Base-by-base conservation (phyloP, 805 yeast species). In the Wickerhamiella nectarea region DNA sequence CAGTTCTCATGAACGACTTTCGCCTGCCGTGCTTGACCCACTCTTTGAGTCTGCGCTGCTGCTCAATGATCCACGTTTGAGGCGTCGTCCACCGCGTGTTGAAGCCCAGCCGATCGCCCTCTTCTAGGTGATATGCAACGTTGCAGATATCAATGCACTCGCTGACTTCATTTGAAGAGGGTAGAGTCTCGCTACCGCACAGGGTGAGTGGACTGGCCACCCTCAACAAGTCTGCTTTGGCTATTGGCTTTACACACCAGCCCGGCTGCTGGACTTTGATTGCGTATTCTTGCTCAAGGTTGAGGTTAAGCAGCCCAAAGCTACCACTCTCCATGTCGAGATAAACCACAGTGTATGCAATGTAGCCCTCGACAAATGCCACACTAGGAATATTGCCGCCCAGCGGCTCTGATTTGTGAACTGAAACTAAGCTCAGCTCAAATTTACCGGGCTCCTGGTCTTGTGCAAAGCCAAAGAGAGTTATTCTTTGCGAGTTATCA, bases 321-420 rank as follows among this genome's bases (percentile, higher is more conserved):
- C 36, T 18, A 18, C 43, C 43, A 4, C 25, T 26, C 15, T 28
- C 10, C 14, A 40, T 15, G 21, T 40, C 43, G 5, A 40, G 26
- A 6, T 35, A n/a, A 6, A 40, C 14, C n/a, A 33, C 11, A 4
- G 38, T 34, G 33, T 40, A 40, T 2, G 38, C 33, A 15, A 40
- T 40, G 14, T 12, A 11, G 9, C 26, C 45, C 3, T 12, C 19
- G 5, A 39, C 19, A 31, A 36, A 36, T 3, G 22, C 33, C 8
- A 42, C 33, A 26, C 38, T 25, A 14, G 45, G 45, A 17, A 42
- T 36, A 19, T 42, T 42, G 9, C 45, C 45, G 10, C 41, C 45
- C 8, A 42, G 36, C 3, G 11, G n/a, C 21, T 31, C 36, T 17
- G 36, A 18, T 18, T 21, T 5, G 31, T 15, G 31, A 4, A 12